Evolutionary conservation across 2,329 filamentous ascomycete genomes (phyloP), one percentile per base, ranked within the genome.

Genomic region (Parascedosporium putredinis): DNA sequence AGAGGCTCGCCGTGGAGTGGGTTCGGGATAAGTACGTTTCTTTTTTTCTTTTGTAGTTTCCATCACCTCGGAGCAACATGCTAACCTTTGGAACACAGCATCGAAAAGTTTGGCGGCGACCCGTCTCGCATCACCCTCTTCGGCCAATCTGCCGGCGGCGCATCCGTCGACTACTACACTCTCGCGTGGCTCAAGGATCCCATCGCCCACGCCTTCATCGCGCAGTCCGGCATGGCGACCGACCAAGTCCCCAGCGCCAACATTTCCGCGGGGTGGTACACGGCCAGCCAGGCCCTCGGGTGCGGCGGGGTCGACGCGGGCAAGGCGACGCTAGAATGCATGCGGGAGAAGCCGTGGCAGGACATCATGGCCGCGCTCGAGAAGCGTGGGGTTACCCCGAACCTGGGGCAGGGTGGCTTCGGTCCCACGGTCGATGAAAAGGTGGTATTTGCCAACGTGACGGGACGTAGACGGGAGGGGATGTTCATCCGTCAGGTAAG

Each of bases 131-230:
- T 31, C 12, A 31, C 27, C 7, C 27, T 31, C 27, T 31, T 31
- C 12, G 27, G 27, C 27, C 27, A 31, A 31, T 31, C 27, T 31
- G 27, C 27, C 27, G 27, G 27, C 12, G 27, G 27, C 6, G 27
- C 27, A 7, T 31, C 27, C 12, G 67, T 68, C 0, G 72, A 76
- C 53, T 68, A 69, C 56, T 73, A 69, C 62, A 64, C 69, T 4
- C 76, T 74, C 47, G 70, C 74, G 3, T 74, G 70, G 71, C 45
- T 55, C 2, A 50, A 69, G 0, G 70, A 77, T 38, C 71, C 74
- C 5, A 77, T 78, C 22, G 66, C 12, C 12, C 27, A 31, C 12
- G 27, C 27, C 27, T 31, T 31, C 12, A 31, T 31, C 27, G 27
- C 27, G 6, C 27, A 31, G 12, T 31, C 27, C 6, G 27, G 27